Conservation (phyloP, 805 yeast genomes). For the Candida pseudoglaebosa region DNA sequence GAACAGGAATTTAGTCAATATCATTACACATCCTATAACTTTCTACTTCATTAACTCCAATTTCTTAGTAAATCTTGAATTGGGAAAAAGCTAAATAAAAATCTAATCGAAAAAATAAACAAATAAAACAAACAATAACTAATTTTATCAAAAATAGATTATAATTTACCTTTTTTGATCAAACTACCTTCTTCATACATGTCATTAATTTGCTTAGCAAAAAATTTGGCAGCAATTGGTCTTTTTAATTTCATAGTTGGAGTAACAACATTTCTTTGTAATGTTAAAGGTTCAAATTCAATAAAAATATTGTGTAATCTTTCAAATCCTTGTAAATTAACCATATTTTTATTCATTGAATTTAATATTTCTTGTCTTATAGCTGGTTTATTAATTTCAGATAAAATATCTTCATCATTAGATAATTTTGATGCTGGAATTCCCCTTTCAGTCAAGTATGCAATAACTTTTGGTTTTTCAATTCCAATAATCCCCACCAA, state of each 20-base stretch:
- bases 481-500: constrained; percentile 63
- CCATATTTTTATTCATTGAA: constrained; percentile 35
- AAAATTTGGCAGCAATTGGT: constrained; percentile 27
- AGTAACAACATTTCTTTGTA: constrained; percentile 61
- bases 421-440: constrained; percentile 8
- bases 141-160: not conserved
- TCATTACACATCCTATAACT: no score
- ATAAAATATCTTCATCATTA: constrained; percentile 22
- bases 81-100: not conserved
- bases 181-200: constrained; percentile 33
- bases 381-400: constrained; percentile 26
- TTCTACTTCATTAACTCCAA: no score
- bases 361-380: constrained; percentile 33
- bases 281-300: constrained; percentile 55
- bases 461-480: constrained; percentile 37
- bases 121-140: not conserved
- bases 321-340: constrained; percentile 56
- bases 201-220: constrained; percentile 17
- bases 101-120: not conserved
- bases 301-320: constrained; percentile 52
- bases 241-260: constrained; percentile 58
- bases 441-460: constrained; percentile 15
- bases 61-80: no score
- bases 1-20: no score
- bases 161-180: constrained; percentile 14